Conservation (phyloP, 768 basidiomycete genomes). For the Kwoniella dendrophila region DNA sequence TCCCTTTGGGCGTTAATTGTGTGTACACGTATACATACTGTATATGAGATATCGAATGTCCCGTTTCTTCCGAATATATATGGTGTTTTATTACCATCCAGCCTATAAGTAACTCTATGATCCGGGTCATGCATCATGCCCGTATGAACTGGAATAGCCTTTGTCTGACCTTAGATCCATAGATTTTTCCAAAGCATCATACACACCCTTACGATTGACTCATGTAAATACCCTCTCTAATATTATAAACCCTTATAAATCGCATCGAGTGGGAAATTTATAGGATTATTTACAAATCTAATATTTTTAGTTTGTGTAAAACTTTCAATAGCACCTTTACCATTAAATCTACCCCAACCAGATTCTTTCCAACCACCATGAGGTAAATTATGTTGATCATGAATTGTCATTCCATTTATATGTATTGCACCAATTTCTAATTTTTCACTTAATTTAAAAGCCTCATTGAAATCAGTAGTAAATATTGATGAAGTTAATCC, state of each 20-base stretch:
- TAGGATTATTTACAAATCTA: constrained; percentile 13
- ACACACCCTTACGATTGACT: too few species aligned
- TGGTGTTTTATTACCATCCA: too few species aligned
- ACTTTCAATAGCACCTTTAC: constrained; percentile 45
- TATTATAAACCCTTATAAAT: constrained; percentile 19
- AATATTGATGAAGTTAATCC: constrained; percentile 63
- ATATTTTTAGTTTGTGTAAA: constrained; percentile 53
- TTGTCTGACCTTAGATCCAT: too few species aligned
- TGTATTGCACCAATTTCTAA: constrained; percentile 63
- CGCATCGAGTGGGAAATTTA: constrained; percentile 24
- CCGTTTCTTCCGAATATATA: too few species aligned
- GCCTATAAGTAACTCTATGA: too few species aligned
- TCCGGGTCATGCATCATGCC: too few species aligned
- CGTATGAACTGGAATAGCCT: too few species aligned
- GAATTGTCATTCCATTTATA: constrained; percentile 60
- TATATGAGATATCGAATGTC: too few species aligned
- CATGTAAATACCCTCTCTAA: too few species aligned
- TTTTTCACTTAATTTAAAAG: constrained; percentile 60
- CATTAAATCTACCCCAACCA: constrained; percentile 56
- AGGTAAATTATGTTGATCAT: constrained; percentile 52
- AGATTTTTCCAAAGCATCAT: too few species aligned
- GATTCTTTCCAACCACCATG: constrained; percentile 52
- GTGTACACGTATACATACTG: too few species aligned
- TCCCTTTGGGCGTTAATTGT: too few species aligned
- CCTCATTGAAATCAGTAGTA: constrained; percentile 60